A percentile compares a stretch with the other conserved stretches of the same genome.
phyloP scores from a whole-genome alignment of 2,329 filamentous ascomycete genomes.

The Exophiala mesophila region DNA sequence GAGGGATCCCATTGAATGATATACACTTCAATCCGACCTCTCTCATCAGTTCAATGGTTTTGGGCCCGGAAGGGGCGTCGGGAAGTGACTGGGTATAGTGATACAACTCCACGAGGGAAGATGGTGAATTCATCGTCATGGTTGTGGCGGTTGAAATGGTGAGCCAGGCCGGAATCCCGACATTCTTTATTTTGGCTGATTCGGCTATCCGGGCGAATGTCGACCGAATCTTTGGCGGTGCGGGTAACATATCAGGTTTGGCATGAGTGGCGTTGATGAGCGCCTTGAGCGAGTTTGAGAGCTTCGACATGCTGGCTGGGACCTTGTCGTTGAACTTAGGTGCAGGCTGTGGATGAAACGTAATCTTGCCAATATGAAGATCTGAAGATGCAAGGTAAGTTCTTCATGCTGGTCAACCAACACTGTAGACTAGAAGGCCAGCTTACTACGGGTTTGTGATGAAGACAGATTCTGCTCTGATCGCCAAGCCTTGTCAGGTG shows the following conservation, averaged over 20 bases:
- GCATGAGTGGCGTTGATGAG: slow-evolving; percentile 68
- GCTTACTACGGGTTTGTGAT: too few relatives aligned
- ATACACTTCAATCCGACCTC: slow-evolving; percentile 46
- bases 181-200: slow-evolving; percentile 57
- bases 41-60: slow-evolving; percentile 38
- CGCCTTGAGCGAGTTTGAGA: slow-evolving; percentile 65
- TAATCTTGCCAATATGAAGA: too few relatives aligned
- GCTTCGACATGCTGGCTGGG: slow-evolving; percentile 59
- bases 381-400: too few relatives aligned
- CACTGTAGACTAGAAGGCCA: too few relatives aligned
- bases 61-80: slow-evolving; percentile 26
- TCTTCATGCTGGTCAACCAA: too few relatives aligned
- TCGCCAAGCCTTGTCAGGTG: neutral
- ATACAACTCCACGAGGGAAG: slow-evolving; percentile 53
- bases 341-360: neutral
- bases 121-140: slow-evolving; percentile 81
- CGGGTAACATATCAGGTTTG: slow-evolving; percentile 59
- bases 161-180: slow-evolving; percentile 62
- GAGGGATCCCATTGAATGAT: slow-evolving; percentile 59
- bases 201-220: slow-evolving; percentile 61
- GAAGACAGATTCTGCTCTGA: too few relatives aligned
- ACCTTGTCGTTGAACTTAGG: neutral
- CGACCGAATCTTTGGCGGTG: slow-evolving; percentile 58
- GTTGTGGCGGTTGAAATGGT: slow-evolving; percentile 71
- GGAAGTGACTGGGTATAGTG: slow-evolving; percentile 52